Percentiles rank a stretch among this genome's conserved stretches.
Evolutionary conservation across 768 basidiomycete genomes (phyloP).

Genomic region (Pleurotus salmoneostramineus): DNA sequence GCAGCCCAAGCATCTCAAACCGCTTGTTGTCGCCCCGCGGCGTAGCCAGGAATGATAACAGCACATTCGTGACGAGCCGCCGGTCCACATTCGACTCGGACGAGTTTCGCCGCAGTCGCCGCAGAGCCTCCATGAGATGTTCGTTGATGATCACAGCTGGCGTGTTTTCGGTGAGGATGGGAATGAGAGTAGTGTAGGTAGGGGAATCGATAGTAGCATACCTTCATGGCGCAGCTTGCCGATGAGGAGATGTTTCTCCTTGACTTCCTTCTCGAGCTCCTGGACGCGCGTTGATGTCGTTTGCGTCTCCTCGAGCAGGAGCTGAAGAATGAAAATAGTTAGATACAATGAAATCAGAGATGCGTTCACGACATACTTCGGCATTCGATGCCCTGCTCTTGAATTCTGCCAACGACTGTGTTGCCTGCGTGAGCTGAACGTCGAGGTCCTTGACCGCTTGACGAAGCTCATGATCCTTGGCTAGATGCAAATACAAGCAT

Average conservation of each 20-base stretch:
- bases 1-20: conserved; percentile 91
- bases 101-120: conserved; percentile 82
- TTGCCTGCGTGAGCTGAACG: conserved; percentile 62
- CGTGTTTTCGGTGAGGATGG: not conserved
- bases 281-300: conserved; percentile 62
- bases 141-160: conserved; percentile 95
- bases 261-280: conserved; percentile 84
- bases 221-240: conserved; percentile 95
- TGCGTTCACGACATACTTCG: conserved; percentile 48
- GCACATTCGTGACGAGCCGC: conserved; percentile 90
- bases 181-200: not conserved
- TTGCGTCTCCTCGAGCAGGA: conserved; percentile 71
- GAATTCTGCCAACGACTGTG: conserved; percentile 82
- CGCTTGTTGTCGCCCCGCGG: conserved; percentile 91
- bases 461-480: conserved; percentile 86
- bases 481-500: conserved; percentile 32
- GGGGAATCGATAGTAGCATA: conserved; percentile 24
- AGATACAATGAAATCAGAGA: not conserved
- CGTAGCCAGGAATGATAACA: conserved; percentile 86
- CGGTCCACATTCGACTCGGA: conserved; percentile 92
- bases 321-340: conserved; percentile 32
- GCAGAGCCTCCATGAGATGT: conserved; percentile 96
- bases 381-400: conserved; percentile 86
- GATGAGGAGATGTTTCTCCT: conserved; percentile 94
- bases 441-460: conserved; percentile 84